phyloP scores from a whole-genome alignment of 2,329 filamentous ascomycete genomes.

The Aspergillus vadensis region DNA sequence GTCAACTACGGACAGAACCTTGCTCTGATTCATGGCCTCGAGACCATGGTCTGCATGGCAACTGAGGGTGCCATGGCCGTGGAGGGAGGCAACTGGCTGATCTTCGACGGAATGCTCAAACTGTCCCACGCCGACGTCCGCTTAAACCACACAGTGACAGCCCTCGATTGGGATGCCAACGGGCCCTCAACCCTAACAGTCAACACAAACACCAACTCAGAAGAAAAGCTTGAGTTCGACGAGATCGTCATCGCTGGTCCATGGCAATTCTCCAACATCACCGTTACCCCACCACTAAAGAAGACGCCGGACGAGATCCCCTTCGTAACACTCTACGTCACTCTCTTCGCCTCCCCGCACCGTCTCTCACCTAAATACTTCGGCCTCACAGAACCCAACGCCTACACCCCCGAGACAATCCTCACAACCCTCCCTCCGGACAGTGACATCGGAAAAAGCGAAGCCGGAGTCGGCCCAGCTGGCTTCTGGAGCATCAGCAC shows the following conservation, averaged over 20 bases:
- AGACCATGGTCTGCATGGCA: slow-evolving; percentile 90
- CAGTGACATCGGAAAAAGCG: slow-evolving; percentile 40
- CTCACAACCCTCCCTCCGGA: slow-evolving; percentile 75
- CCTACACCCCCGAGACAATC: slow-evolving; percentile 68
- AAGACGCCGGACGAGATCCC: slow-evolving; percentile 73
- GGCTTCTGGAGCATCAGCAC: slow-evolving; percentile 87
- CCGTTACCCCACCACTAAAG: slow-evolving; percentile 46
- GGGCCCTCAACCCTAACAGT: slow-evolving; percentile 51
- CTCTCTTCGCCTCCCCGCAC: slow-evolving; percentile 78
- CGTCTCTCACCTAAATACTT: slow-evolving; percentile 74
- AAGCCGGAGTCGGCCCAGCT: slow-evolving; percentile 66
- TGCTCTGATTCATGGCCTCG: slow-evolving; percentile 80
- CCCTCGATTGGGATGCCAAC: slow-evolving; percentile 51
- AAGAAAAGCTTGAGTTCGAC: slow-evolving; percentile 59
- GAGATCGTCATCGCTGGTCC: slow-evolving; percentile 81
- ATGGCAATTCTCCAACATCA: slow-evolving; percentile 75
- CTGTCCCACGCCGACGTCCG: slow-evolving; percentile 62
- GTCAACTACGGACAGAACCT: slow-evolving; percentile 96
- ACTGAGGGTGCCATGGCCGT: slow-evolving; percentile 80
- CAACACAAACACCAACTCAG: slow-evolving; percentile 16
- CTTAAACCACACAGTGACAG: slow-evolving; percentile 68
- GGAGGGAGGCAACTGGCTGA: slow-evolving; percentile 87
- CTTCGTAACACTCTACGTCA: slow-evolving; percentile 85
- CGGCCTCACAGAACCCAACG: slow-evolving; percentile 54
- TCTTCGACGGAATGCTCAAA: slow-evolving; percentile 81